Percentiles rank a stretch among this genome's conserved stretches.
These are phyloP conservation scores for Jamesozyma rosinii DNA, from an alignment of 805 yeast genomes.

Conservation along the genomic window DNA sequence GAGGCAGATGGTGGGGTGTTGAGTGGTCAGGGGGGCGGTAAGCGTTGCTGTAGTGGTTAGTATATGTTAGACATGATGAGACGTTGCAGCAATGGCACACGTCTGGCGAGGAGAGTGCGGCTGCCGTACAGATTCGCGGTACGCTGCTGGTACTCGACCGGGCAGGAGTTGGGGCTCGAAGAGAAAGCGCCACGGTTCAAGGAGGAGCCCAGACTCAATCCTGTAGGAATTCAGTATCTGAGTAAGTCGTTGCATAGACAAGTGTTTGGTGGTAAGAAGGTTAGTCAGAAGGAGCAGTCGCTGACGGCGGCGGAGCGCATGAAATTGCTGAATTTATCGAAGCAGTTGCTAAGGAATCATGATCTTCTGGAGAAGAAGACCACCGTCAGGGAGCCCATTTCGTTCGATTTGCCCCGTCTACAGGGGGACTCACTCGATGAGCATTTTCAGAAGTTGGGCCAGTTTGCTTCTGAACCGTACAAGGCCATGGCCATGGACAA, in stretches of 20 bases:
- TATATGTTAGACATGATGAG: too few relatives aligned
- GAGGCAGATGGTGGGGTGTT: too few relatives aligned
- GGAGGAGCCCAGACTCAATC: slow-evolving; percentile 52
- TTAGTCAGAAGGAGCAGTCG: slow-evolving; percentile 19
- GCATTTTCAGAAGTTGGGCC: slow-evolving; percentile 72
- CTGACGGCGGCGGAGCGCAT: slow-evolving; percentile 19
- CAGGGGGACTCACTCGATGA: slow-evolving; percentile 70
- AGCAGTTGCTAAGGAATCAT: slow-evolving; percentile 48
- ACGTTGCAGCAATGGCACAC: too few relatives aligned
- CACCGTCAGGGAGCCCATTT: slow-evolving; percentile 48
- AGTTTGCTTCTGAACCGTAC: slow-evolving; percentile 51
- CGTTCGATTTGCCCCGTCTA: slow-evolving; percentile 55
- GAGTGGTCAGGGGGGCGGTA: too few relatives aligned
- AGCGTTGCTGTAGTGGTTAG: too few relatives aligned
- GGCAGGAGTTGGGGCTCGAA: slow-evolving; percentile 1
- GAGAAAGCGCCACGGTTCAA: slow-evolving; percentile 26
- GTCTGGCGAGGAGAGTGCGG: background rate
- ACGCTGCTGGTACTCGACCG: background rate
- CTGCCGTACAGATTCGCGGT: background rate
- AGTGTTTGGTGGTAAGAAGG: slow-evolving; percentile 36
- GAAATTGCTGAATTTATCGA: slow-evolving; percentile 43
- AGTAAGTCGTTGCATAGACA: slow-evolving; percentile 50
- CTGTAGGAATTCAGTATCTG: slow-evolving; percentile 73
- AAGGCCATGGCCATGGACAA: slow-evolving; percentile 38
- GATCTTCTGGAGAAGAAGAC: slow-evolving; percentile 72